phyloP scores from a whole-genome alignment of 805 yeast species.

The Yamadazyma tumulicola region DNA sequence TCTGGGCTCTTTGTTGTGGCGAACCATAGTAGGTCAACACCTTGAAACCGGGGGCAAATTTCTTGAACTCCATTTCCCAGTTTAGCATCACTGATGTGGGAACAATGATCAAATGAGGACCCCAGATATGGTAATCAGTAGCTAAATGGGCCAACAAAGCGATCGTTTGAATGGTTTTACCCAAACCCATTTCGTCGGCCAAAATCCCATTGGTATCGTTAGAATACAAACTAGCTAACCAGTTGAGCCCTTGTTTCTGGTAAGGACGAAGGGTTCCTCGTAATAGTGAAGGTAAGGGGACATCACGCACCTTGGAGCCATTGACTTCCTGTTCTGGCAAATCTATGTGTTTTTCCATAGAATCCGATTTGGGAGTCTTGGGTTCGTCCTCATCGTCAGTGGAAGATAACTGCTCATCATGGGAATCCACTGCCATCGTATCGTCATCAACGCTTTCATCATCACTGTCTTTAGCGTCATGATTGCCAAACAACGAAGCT shows the following conservation, averaged over 20 bases:
- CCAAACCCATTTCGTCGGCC: constrained; percentile 99
- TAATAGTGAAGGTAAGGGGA: constrained; percentile 71
- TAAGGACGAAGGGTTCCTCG: constrained; percentile 84
- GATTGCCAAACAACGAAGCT: constrained; percentile 15
- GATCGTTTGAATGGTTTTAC: constrained; percentile 95
- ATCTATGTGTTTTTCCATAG: constrained; percentile 8
- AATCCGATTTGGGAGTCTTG: constrained; percentile 26
- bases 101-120: constrained; percentile 94
- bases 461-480: constrained; percentile 17
- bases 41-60: constrained; percentile 97
- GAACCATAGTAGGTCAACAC: constrained; percentile 94
- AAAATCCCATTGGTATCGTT: constrained; percentile 92
- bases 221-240: constrained; percentile 93
- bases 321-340: constrained; percentile 30
- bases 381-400: constrained; percentile 31
- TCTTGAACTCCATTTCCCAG: constrained; percentile 99
- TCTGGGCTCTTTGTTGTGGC: constrained; percentile 93
- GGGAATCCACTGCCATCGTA: constrained; percentile 10
- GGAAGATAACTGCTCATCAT: constrained; percentile 19
- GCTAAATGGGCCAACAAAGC: constrained; percentile 84
- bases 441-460: constrained; percentile 13
- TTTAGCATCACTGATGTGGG: constrained; percentile 97
- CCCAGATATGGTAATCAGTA: constrained; percentile 93
- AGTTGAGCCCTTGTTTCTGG: constrained; percentile 93
- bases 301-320: constrained; percentile 51